These are phyloP conservation scores for Aspergillus ochraceus DNA, from an alignment of 2,329 filamentous ascomycete genomes.

Conservation along the genomic window DNA sequence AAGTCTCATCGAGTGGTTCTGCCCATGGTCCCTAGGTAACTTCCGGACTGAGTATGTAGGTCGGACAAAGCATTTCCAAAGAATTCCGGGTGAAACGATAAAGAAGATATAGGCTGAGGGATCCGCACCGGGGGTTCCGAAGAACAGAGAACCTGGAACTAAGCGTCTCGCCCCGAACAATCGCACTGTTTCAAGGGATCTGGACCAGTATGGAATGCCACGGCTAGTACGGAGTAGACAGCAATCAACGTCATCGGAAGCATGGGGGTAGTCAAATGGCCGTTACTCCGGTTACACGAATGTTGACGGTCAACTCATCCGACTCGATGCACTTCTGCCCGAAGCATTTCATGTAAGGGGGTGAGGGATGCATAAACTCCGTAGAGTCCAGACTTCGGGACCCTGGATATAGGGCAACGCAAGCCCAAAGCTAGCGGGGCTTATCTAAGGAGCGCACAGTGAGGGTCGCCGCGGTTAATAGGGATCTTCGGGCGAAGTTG, in stretches of 20 bases:
- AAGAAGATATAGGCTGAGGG: background rate
- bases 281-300: background rate
- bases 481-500: no score
- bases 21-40: background rate
- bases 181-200: no score
- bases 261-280: background rate
- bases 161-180: background rate
- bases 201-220: background rate
- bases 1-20: background rate
- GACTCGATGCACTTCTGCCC: no score
- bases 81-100: background rate
- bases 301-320: background rate
- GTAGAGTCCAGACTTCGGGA: no score
- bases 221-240: no score
- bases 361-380: no score
- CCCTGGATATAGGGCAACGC: no score
- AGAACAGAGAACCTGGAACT: background rate
- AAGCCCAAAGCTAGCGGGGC: no score
- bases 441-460: no score
- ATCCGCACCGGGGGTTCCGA: background rate
- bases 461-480: no score
- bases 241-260: no score
- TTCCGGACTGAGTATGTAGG: background rate
- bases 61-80: background rate
- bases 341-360: no score